Percentiles rank a stretch among this genome's conserved stretches.
Evolutionary conservation across 345 rosid genomes (phyloP).

Genomic region (Zanthoxylum bungeanum): DNA sequence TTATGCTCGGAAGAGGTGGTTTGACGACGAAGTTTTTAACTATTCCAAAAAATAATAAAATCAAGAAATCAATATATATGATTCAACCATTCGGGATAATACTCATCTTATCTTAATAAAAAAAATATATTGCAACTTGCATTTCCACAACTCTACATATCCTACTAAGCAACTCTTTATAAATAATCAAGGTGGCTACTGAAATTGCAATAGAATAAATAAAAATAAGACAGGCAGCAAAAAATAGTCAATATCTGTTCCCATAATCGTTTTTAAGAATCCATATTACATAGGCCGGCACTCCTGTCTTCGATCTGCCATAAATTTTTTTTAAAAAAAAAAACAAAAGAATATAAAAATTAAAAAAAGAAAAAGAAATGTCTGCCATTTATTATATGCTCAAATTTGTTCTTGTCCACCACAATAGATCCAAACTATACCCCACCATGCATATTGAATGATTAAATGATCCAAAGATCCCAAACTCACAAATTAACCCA

Average conservation of each 20-base stretch:
- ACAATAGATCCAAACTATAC: constrained; percentile 15
- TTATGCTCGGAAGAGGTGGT: no score
- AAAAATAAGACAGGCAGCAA: neutral
- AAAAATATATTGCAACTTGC: neutral
- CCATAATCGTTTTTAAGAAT: neutral
- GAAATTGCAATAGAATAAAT: neutral
- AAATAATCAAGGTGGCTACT: neutral
- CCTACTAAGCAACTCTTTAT: neutral
- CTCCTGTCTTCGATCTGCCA: neutral
- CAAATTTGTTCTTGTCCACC: constrained; percentile 23
- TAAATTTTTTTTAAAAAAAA: neutral
- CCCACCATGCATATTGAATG: constrained; percentile 27
- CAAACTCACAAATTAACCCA: neutral
- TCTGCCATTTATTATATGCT: constrained; percentile 31
- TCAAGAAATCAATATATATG: no score
- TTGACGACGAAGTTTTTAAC: no score
- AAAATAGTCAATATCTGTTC: constrained; percentile 7
- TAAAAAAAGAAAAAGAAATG: constrained; percentile 23
- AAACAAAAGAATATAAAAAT: neutral
- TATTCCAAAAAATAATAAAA: no score
- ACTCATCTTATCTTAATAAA: no score
- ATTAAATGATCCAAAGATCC: neutral
- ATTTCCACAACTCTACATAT: neutral
- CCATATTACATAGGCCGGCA: neutral
- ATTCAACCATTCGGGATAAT: no score